These are phyloP conservation scores for Globisporangium viniferum DNA, from an alignment of 352 stramenopile genomes.

Conservation along the genomic window DNA sequence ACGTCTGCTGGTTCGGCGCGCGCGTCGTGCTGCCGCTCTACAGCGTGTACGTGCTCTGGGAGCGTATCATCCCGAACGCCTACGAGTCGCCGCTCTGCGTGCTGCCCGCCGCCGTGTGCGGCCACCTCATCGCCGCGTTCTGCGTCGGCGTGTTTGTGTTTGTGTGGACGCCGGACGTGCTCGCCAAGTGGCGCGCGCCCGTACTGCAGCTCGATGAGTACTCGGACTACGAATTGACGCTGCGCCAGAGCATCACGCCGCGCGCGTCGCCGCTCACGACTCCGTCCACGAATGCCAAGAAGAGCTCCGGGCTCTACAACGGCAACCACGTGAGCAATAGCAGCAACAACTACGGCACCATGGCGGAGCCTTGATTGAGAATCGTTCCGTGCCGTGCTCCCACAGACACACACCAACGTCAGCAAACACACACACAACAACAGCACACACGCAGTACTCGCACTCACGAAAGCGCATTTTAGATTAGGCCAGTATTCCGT, in stretches of 20 bases:
- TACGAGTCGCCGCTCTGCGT: conserved; percentile 50
- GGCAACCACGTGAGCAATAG: conserved; percentile 18
- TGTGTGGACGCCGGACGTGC: conserved; percentile 76
- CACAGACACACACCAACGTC: background rate
- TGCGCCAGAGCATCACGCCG: conserved; percentile 73
- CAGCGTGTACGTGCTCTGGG: conserved; percentile 78
- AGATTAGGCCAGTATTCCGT: background rate
- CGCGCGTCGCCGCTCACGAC: conserved; percentile 49
- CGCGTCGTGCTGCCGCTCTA: conserved; percentile 77
- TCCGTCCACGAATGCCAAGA: background rate
- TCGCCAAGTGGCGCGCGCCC: conserved; percentile 68
- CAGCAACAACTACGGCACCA: conserved; percentile 36
- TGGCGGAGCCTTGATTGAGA: conserved; percentile 9
- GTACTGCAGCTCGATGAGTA: conserved; percentile 75
- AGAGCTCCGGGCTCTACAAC: conserved; percentile 6
- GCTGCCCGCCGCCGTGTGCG: conserved; percentile 61
- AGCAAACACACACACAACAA: background rate
- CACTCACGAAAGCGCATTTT: background rate
- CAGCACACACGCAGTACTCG: background rate
- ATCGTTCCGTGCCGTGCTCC: background rate
- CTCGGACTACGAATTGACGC: conserved; percentile 70
- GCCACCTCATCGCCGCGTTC: conserved; percentile 78
- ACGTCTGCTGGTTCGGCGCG: conserved; percentile 73
- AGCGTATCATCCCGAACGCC: conserved; percentile 53
- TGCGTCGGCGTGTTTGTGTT: conserved; percentile 82